Evolutionary conservation across 1,284 basidiomycete species (phyloP).

Genomic region (Mycosarcoma mackinlayi): DNA sequence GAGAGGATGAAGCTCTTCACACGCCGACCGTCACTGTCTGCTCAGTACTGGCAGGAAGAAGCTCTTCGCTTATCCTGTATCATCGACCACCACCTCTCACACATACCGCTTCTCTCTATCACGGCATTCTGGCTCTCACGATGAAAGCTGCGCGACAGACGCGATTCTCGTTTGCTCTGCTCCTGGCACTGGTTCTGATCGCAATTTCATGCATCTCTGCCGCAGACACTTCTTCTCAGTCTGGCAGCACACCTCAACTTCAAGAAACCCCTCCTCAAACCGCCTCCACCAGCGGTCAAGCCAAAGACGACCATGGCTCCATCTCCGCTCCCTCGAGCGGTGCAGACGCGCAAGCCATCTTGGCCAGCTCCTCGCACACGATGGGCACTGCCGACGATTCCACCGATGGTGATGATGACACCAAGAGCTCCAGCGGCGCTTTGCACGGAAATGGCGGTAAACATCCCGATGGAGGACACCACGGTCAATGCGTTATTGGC

Average conservation of each 20-base stretch:
- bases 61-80: no score
- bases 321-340: constrained; percentile 31
- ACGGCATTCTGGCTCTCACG: not conserved
- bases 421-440: not conserved
- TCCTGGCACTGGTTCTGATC: constrained; percentile 11
- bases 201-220: constrained; percentile 11
- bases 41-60: no score
- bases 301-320: constrained; percentile 12
- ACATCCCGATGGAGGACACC: constrained; percentile 1
- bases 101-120: constrained; percentile 11
- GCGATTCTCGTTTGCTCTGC: constrained; percentile 2
- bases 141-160: not conserved
- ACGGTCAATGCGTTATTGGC: constrained; percentile 33
- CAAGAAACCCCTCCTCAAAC: constrained; percentile 4
- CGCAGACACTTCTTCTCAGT: not conserved
- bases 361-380: constrained; percentile 7
- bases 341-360: constrained; percentile 20
- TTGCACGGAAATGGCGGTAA: not conserved
- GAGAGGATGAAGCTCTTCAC: no score
- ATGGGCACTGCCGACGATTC: constrained; percentile 29
- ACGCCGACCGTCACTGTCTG: no score
- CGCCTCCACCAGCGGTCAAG: not conserved
- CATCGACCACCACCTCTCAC: no score
- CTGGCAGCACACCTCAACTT: constrained; percentile 1
- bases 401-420: constrained; percentile 21